phyloP scores from a whole-genome alignment of 129 eudicot genomes.

The Glebionis coronaria region DNA sequence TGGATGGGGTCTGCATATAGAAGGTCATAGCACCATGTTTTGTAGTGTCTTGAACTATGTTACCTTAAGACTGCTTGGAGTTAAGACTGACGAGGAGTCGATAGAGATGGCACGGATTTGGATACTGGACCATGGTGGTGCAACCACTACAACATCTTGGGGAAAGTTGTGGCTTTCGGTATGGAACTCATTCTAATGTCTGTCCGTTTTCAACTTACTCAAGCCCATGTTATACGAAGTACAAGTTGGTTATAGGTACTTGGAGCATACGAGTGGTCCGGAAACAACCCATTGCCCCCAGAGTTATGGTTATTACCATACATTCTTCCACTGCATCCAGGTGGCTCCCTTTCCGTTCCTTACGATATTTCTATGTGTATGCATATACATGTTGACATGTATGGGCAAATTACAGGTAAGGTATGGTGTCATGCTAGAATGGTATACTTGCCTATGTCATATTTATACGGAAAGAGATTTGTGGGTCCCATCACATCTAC shows the following conservation, averaged over 20 bases:
- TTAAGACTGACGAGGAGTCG: conserved; percentile 75
- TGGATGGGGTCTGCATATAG: conserved; percentile 99
- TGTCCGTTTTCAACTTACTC: too few species aligned
- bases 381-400: too few species aligned
- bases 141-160: conserved; percentile 89
- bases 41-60: conserved; percentile 83
- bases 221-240: too few species aligned
- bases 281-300: conserved; percentile 94
- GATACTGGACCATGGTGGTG: conserved; percentile 96
- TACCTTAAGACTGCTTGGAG: conserved; percentile 79
- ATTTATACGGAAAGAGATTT: conserved; percentile 85
- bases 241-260: conserved; percentile 54
- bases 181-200: not conserved
- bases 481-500: conserved; percentile 87
- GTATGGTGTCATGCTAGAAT: conserved; percentile 98
- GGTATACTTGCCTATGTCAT: conserved; percentile 97
- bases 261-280: conserved; percentile 92
- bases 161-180: conserved; percentile 99
- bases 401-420: conserved; percentile 49
- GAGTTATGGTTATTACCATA: conserved; percentile 87
- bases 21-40: conserved; percentile 96
- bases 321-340: conserved; percentile 83
- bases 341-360: conserved; percentile 26
- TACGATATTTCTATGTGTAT: too few species aligned
- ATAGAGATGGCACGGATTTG: conserved; percentile 83